Evolutionary conservation across 495 filamentous ascomycete genomes (phyloP), one percentile per base, ranked within the genome.

Genomic region (Aspergillus leporis): DNA sequence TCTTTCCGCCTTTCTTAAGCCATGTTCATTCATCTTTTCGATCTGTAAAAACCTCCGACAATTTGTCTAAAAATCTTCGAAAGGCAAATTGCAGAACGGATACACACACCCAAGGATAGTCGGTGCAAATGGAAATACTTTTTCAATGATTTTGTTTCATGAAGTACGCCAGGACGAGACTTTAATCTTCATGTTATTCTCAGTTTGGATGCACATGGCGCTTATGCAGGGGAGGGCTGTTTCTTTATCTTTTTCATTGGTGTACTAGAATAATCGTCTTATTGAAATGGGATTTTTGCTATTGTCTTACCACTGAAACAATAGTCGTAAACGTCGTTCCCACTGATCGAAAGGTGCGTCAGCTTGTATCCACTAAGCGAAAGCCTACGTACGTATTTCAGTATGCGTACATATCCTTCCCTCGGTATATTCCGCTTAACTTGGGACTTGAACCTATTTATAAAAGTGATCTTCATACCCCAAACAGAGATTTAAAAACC

Each of bases 181-280:
- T 45, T 46, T 46, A 28, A 55, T 48, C 18, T 53, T 54, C 43
- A 53, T 50, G 23, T 53, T 48, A 18, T 32, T 38, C 51, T 58
- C 28, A 40, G 28, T 46, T 47, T 62, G 60, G 51, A 58, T 60
- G 63, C 40, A 57, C 55, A 53, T 50, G 60, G 60, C 63, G 63
- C 63, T 66, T 58, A 51, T 59, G 63, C 59, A 60, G 51, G 56
- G 28, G 50, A 23, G 23, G 56, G 55, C 32, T 43, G 48, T 51
- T 53, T 38, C 21, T 34, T 56, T 49, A 31, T 52, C 22, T 34
- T 30, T 12, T 41, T 58, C 16, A 49, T 19, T 40, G 51, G 46
- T 59, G 61, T 59, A 63, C 48, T 63, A 63, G 61, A 63, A 41
- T 48, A 55, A 49, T 34, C 12, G 25, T 28, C 19, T 31, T 28